Evolutionary conservation across 2,329 filamentous ascomycete species (phyloP).

Genomic region (Hypoxylon sp.): DNA sequence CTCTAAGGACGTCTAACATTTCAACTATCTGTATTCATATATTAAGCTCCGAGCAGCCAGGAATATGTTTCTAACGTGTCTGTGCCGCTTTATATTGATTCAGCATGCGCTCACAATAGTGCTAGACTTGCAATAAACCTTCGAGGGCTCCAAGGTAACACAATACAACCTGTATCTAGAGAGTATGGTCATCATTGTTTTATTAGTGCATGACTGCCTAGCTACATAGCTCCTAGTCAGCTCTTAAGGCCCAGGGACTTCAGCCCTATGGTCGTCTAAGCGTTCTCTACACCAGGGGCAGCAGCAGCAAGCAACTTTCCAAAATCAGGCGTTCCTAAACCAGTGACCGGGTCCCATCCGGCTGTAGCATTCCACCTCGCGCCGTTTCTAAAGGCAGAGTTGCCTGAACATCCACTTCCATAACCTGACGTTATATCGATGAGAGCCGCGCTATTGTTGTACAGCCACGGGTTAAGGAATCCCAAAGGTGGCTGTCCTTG

Average conservation of each 20-base stretch:
- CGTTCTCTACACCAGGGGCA: conserved; percentile 50
- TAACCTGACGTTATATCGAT: conserved; percentile 53
- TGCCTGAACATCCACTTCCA: conserved; percentile 48
- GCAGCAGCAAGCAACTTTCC: conserved; percentile 49
- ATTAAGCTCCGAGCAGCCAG: too few species aligned
- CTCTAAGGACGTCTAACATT: too few species aligned
- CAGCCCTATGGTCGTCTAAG: conserved; percentile 31
- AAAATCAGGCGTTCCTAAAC: conserved; percentile 54
- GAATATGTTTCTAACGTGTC: too few species aligned
- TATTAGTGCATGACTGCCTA: neutral
- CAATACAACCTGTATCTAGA: neutral
- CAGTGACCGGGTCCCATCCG: conserved; percentile 54
- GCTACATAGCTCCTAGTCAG: neutral
- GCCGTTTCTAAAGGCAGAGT: conserved; percentile 49
- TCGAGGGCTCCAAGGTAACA: too few species aligned
- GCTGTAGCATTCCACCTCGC: conserved; percentile 53
- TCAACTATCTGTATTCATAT: too few species aligned
- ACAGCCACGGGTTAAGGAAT: conserved; percentile 54
- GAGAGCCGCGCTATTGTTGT: conserved; percentile 53
- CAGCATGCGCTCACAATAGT: too few species aligned
- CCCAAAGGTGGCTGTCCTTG: conserved; percentile 55
- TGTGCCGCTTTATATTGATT: too few species aligned
- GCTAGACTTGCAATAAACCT: too few species aligned
- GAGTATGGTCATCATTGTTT: neutral
- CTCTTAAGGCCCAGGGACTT: neutral